Evolutionary conservation across 2,329 filamentous ascomycete genomes (phyloP), one percentile per base, ranked within the genome.

Genomic region (Arachnopeziza araneosa): DNA sequence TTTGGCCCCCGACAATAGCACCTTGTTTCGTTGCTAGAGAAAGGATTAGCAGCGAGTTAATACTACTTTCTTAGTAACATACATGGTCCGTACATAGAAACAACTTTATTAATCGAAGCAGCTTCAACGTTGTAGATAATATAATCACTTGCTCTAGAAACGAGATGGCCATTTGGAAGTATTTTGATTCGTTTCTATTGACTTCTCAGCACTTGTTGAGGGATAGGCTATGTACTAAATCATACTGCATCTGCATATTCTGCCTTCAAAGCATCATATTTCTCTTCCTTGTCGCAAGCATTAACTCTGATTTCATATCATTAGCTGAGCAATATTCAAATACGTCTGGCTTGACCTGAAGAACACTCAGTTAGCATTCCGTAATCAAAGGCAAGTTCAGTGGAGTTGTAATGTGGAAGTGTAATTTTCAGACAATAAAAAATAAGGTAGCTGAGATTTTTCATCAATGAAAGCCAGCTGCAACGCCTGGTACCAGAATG

Each of bases 101-200:
- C 95, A 69, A 97, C 90, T 67, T 83, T 83, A 73, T 91, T 89
- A 75, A 99, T 96, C 66, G 88, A 84, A 69, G 92, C 91, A 63
- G 95, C 95, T 77, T 98, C 93, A 75, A 99, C 95, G 76, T 90
- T 96, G 83, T 99, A 99, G 74, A 99, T 92, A 78, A 97, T 96
- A 76, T 93, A 98, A 82, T 98, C 93, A 87, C 93, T 97, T 76
- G 88, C 87, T 77, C 95, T 87, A 69, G 95, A 97, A 70, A 99
- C 95, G 75, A 93, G 83, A 78, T 98, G 93, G 70, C 96, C 96
- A 83, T 96, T 96, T 75, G 85, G 87, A 74, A 93, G 86, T 71
- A 99, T 95, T 76, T 90, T 87, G 80, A 99, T 81, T 79, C 87
- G 86, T 73, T 83, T 87, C 93, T 93, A 86, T 78, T 60, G 55